Evolutionary conservation across 768 basidiomycete genomes (phyloP).

Genomic region (Boletus speciosus): DNA sequence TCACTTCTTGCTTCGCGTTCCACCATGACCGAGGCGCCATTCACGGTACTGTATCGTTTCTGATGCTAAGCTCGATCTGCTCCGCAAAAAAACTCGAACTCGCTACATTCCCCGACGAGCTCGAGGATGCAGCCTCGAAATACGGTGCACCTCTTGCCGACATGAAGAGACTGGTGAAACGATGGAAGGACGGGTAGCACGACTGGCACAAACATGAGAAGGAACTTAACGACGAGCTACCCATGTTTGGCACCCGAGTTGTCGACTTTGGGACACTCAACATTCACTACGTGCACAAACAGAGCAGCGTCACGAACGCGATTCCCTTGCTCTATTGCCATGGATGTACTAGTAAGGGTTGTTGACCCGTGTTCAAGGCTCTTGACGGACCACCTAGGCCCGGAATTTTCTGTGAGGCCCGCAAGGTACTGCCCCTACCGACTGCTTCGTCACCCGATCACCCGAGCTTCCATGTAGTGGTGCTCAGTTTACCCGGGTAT

Average conservation of each 20-base stretch:
- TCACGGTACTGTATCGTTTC: constrained; percentile 43
- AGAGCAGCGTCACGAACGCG: constrained; percentile 40
- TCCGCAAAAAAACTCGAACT: constrained; percentile 47
- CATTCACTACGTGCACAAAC: constrained; percentile 59
- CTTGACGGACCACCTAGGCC: constrained; percentile 36
- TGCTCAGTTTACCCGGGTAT: constrained; percentile 54
- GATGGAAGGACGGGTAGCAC: constrained; percentile 48
- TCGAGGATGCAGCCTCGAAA: constrained; percentile 46
- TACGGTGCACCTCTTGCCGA: constrained; percentile 53
- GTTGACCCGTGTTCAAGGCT: neutral
- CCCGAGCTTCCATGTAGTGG: constrained; percentile 64
- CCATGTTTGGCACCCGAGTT: constrained; percentile 50
- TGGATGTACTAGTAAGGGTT: constrained; percentile 38
- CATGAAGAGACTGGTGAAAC: constrained; percentile 43
- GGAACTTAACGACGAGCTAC: constrained; percentile 47
- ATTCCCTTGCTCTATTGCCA: constrained; percentile 61
- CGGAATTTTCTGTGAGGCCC: constrained; percentile 45
- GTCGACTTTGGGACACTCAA: constrained; percentile 45
- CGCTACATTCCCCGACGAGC: constrained; percentile 53
- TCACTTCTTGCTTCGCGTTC: neutral
- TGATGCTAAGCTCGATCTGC: constrained; percentile 37
- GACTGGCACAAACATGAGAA: constrained; percentile 58
- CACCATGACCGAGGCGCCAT: constrained; percentile 37
- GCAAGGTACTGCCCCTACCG: constrained; percentile 55
- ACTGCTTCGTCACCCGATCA: constrained; percentile 37